Base-by-base conservation (phyloP, 768 basidiomycete species). In the Clavulina sp. region DNA sequence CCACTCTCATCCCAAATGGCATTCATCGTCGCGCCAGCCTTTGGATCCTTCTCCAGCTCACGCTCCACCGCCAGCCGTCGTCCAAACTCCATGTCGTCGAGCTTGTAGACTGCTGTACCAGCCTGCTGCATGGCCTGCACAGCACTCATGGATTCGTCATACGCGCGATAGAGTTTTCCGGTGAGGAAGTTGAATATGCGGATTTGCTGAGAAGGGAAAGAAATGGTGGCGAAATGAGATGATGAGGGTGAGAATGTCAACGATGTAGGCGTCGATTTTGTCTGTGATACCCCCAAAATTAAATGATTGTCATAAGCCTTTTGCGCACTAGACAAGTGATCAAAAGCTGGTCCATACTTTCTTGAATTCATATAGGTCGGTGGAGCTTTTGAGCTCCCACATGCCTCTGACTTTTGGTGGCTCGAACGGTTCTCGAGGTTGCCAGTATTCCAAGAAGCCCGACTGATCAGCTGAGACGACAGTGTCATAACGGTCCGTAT, bases 31-130 rank as follows among this genome's bases (percentile, higher is more conserved):
- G 65, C 58, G 46, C 65, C 66, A 55, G 55, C 68, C 58, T 59
- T 78, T 75, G 62, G 61, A 53, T 57, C 60, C 50, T 59, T 58
- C 66, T 96, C 91, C 40, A 99, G 66, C 60, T 97, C 95, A 55
- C 85, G 73, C 64, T 99, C 95, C 29, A 81, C 71, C 3, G 93
- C 93, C 56, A 97, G 69, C n/a, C 93, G 74, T 52, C 93, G 72
- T n/a, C 93, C 91, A 60, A 99, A 96, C 64, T 99, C 95, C 95
- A 99, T 99, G 66, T 96, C 91, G 50, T 99, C 95, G 18, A 97
- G 78, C 59, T 78, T 82, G 66, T 83, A 86, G 19, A 87, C 75
- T 0, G 86, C 83, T 3, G 95, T 95, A 1, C 91, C 93, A 1
- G 91, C 92, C 64, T 97, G 95, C 63, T 99, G 95, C 91, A 99